Conservation (phyloP, 2,329 filamentous ascomycete species). For the Phialophora verrucosa region DNA sequence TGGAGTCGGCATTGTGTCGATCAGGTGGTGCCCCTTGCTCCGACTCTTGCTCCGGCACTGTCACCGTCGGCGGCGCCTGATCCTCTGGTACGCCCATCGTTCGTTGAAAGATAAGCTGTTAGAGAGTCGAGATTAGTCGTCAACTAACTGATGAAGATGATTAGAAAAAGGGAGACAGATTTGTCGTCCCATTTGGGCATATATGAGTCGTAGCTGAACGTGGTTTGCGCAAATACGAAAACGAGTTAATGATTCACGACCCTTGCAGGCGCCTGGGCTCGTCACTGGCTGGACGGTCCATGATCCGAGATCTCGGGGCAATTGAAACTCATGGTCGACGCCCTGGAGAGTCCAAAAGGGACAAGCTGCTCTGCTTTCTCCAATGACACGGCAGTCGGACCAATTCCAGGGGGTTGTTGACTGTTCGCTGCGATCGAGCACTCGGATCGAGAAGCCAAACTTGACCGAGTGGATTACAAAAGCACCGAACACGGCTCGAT, state of each 20-base stretch:
- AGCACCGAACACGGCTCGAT: too few species aligned
- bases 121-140: background rate
- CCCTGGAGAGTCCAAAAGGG: background rate
- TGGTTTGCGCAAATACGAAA: conserved; percentile 3
- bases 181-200: background rate
- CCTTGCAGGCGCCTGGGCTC: background rate
- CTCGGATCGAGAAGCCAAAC: conserved; percentile 10
- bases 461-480: conserved; percentile 9
- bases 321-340: conserved; percentile 2
- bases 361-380: background rate
- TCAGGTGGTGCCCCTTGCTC: background rate
- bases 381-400: background rate
- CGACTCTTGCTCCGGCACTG: background rate
- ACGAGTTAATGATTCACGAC: background rate
- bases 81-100: conserved; percentile 15
- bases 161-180: background rate
- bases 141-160: background rate
- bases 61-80: background rate
- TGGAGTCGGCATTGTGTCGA: background rate
- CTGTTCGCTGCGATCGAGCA: background rate
- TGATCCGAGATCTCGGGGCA: background rate
- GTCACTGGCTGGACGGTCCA: background rate
- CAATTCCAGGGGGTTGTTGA: conserved; percentile 8
- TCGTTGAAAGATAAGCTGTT: background rate
- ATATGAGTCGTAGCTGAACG: background rate